Evolutionary conservation across 1,139 yeast species (phyloP).

Genomic region (Maudiozyma humilis): DNA sequence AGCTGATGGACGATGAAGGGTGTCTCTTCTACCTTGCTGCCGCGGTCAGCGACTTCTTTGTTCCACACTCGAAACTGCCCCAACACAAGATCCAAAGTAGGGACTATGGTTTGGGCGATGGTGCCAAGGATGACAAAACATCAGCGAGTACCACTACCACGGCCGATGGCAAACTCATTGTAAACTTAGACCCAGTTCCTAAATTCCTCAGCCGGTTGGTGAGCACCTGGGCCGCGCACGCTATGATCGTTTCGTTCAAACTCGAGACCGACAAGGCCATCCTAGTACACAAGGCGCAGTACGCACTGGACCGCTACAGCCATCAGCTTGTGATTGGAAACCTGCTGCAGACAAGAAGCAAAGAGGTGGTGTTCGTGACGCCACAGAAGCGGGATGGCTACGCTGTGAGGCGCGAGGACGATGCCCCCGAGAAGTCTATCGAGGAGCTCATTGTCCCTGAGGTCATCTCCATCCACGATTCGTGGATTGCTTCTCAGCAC

Average conservation of each 20-base stretch:
- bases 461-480: conserved; percentile 52
- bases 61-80: conserved; percentile 78
- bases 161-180: conserved; percentile 57
- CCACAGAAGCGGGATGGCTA: conserved; percentile 33
- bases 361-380: conserved; percentile 79
- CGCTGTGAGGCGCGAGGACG: conserved; percentile 47
- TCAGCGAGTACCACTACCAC: conserved; percentile 16
- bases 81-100: conserved; percentile 91
- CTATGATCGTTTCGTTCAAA: conserved; percentile 92
- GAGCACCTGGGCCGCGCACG: conserved; percentile 89
- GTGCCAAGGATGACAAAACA: conserved; percentile 7
- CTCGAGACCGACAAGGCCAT: conserved; percentile 78
- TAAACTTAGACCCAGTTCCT: conserved; percentile 91
- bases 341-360: conserved; percentile 77
- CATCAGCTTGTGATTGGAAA: conserved; percentile 96
- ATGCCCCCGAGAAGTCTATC: conserved; percentile 11
- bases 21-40: conserved; percentile 88
- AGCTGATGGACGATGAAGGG: conserved; percentile 46
- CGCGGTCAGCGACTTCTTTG: conserved; percentile 92
- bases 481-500: conserved; percentile 42
- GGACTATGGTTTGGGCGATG: conserved; percentile 32
- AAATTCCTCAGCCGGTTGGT: conserved; percentile 82
- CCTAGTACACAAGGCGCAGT: conserved; percentile 63
- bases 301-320: conserved; percentile 73
- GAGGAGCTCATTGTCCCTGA: conserved; percentile 62